Percentiles rank a stretch among this genome's conserved stretches.
Evolutionary conservation across 257 asterid species (phyloP).

Genomic region (Nicotiana benthamiana): DNA sequence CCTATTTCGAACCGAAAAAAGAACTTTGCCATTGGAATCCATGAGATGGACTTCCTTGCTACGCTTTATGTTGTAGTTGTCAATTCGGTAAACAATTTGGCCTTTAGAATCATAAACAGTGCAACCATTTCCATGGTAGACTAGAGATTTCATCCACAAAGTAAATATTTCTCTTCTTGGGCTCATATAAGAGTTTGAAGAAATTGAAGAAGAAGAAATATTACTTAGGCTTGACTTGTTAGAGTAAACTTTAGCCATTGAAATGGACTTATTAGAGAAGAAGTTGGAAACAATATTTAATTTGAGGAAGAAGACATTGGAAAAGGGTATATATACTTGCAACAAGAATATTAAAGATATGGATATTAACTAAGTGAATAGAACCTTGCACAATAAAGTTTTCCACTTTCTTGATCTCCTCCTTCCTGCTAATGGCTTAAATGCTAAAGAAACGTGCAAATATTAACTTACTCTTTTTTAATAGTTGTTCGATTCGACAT

Average conservation of each 20-base stretch:
- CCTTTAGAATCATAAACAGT: conserved; percentile 46
- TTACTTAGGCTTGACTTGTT: conserved; percentile 1
- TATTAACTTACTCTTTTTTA: too few species aligned
- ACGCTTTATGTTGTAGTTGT: conserved; percentile 39
- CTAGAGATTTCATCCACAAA: conserved; percentile 68
- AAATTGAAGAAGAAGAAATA: not conserved
- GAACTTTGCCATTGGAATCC: conserved; percentile 42
- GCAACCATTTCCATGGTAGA: conserved; percentile 55
- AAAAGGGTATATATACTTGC: not conserved
- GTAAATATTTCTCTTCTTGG: conserved; percentile 41
- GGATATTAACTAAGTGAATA: not conserved
- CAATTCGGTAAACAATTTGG: conserved; percentile 41
- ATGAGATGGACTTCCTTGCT: conserved; percentile 46
- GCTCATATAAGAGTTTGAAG: conserved; percentile 11
- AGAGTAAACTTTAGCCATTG: conserved; percentile 61
- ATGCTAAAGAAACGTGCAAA: too few species aligned
- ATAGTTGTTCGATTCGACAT: too few species aligned
- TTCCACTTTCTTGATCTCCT: too few species aligned
- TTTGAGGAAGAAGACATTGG: not conserved
- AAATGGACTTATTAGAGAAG: not conserved
- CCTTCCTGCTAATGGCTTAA: too few species aligned
- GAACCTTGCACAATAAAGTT: not conserved
- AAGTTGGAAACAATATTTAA: not conserved
- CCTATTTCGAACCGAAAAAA: conserved; percentile 48
- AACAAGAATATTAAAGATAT: not conserved